These are phyloP conservation scores for Populus simonii DNA, from an alignment of 345 rosid genomes.

Conservation along the genomic window DNA sequence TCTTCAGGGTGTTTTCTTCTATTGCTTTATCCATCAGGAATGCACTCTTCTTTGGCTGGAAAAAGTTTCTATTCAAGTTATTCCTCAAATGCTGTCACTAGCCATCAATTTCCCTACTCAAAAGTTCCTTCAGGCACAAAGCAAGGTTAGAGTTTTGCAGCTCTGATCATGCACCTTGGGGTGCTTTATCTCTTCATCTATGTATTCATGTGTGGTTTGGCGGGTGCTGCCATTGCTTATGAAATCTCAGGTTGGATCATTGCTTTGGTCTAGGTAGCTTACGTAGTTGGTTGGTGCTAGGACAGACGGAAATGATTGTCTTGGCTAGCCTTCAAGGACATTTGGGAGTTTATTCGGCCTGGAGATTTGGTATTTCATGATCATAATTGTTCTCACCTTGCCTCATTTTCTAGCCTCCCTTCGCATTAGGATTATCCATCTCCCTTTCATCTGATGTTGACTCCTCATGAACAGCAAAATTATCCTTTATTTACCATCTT, in stretches of 20 bases:
- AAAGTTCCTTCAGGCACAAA: constrained; percentile 82
- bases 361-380: too few relatives aligned
- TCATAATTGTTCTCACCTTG: too few relatives aligned
- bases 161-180: constrained; percentile 42
- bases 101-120: constrained; percentile 80
- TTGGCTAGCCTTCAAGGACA: constrained; percentile 23
- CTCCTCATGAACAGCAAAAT: too few relatives aligned
- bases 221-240: constrained; percentile 82
- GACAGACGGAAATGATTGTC: constrained; percentile 84
- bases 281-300: constrained; percentile 78
- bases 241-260: constrained; percentile 70
- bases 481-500: too few relatives aligned
- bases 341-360: too few relatives aligned
- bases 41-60: too few relatives aligned
- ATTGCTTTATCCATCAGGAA: too few relatives aligned
- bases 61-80: not conserved
- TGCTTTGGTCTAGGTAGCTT: constrained; percentile 63
- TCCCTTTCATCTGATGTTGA: too few relatives aligned
- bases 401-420: too few relatives aligned
- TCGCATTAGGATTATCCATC: too few relatives aligned
- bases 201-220: constrained; percentile 44
- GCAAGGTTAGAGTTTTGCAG: constrained; percentile 76
- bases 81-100: constrained; percentile 86
- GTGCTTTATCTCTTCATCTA: constrained; percentile 51
- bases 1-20: too few relatives aligned